Evolutionary conservation across 352 stramenopile species (phyloP).

Genomic region (Pythium volutum): DNA sequence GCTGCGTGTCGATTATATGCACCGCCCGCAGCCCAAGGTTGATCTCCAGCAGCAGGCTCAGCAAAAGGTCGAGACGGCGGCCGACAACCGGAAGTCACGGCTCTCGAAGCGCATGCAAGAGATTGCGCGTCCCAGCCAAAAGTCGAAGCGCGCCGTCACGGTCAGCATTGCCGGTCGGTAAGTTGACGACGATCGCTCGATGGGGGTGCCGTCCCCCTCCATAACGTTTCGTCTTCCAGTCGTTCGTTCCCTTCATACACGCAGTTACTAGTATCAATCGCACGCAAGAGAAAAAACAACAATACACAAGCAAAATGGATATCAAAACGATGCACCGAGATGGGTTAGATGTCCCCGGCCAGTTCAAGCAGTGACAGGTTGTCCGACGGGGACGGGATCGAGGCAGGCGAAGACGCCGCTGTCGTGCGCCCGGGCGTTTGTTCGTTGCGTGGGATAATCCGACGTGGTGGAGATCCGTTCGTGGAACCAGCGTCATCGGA

Average conservation of each 20-base stretch:
- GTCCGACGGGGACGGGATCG: too few relatives aligned
- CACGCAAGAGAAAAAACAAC: too few relatives aligned
- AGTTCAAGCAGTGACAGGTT: too few relatives aligned
- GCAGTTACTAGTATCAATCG: too few relatives aligned
- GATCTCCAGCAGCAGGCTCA: constrained; percentile 55
- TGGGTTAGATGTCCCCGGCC: too few relatives aligned
- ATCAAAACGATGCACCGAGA: too few relatives aligned
- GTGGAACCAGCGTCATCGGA: background rate
- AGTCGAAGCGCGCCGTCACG: constrained; percentile 65
- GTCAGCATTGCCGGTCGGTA: constrained; percentile 86
- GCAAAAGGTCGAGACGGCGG: constrained; percentile 52
- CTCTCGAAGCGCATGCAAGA: constrained; percentile 87
- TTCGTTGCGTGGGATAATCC: background rate
- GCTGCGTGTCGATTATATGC: constrained; percentile 79
- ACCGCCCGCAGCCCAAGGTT: constrained; percentile 80
- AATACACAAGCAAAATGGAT: too few relatives aligned
- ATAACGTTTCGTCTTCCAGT: background rate
- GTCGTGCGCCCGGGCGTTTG: too few relatives aligned
- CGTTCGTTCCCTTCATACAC: too few relatives aligned
- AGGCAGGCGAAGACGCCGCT: too few relatives aligned
- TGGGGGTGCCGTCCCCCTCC: background rate
- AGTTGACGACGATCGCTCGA: constrained; percentile 2
- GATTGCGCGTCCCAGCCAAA: constrained; percentile 74
- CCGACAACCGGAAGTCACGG: constrained; percentile 76
- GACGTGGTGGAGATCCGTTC: background rate